A percentile compares a stretch with the other conserved stretches of the same genome.
These are phyloP conservation scores for Cyclotella baltica DNA, from an alignment of 108 stramenopile species.

Conservation along the genomic window DNA sequence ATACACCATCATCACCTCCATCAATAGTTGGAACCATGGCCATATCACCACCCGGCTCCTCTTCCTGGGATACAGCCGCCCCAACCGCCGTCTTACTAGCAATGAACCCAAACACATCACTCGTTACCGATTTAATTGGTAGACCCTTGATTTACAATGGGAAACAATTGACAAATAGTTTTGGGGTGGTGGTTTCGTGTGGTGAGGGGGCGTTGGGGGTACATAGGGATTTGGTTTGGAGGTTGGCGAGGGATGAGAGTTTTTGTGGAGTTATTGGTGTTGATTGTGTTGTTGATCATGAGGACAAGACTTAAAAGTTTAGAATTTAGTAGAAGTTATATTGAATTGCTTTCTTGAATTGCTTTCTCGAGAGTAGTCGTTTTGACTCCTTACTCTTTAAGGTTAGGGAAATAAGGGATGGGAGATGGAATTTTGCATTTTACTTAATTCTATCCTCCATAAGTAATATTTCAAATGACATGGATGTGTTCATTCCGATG, in stretches of 20 bases:
- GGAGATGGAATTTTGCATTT: no score
- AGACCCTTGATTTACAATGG: constrained; percentile 50
- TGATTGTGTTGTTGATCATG: no score
- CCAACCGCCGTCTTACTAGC: constrained; percentile 54
- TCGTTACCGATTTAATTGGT: constrained; percentile 60
- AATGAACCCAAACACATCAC: constrained; percentile 50
- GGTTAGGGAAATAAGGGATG: no score
- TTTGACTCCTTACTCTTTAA: no score
- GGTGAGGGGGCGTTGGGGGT: constrained; percentile 37
- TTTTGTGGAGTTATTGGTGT: constrained; percentile 30
- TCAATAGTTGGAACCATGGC: constrained; percentile 44
- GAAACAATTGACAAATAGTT: constrained; percentile 38
- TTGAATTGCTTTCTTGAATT: no score
- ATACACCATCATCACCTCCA: background rate
- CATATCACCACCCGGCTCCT: constrained; percentile 50
- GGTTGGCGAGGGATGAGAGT: constrained; percentile 27
- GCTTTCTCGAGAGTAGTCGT: no score
- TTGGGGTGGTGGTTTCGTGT: constrained; percentile 47
- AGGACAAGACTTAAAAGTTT: no score
- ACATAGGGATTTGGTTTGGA: constrained; percentile 35
- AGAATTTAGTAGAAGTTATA: no score
- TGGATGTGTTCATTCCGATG: no score
- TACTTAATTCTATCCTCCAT: no score
- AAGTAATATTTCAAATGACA: no score
- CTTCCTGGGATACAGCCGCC: constrained; percentile 56